Base-by-base conservation (phyloP, 352 stramenopile species). In the Pelagophyceae sp. region DNA sequence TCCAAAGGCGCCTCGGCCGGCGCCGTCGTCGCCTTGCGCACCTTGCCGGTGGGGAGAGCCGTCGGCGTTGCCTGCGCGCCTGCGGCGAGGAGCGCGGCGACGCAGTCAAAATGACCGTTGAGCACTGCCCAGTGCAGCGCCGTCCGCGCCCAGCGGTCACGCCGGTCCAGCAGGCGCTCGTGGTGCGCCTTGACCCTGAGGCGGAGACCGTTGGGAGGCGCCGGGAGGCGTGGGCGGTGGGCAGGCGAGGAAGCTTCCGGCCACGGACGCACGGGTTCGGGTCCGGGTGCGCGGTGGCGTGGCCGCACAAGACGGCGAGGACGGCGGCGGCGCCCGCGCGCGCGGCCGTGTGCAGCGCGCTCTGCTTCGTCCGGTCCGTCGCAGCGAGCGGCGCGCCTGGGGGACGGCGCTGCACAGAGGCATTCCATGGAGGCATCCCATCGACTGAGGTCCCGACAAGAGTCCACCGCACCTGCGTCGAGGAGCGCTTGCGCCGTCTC, bases 91-190 rank as follows among this genome's bases (percentile, higher is more conserved):
- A 79, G 40, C 5, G 76, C 25, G 0, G 17, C 0, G 23, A 51
- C 75, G 64, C 75, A 76, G n/a, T 5, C 38, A 19, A 33, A 20
- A n/a, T 79, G 63, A 0, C 38, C 54, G 38, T 79, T 79, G 23
- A 79, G 37, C 15, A 64, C 63, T 3, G 75, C 61, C 75, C 75
- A 79, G 38, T 79, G 75, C 38, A 79, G 37, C 0, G 75, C 75
- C 0, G 75, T 76, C n/a, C 75, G 61, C 38, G 11, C 37, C 75
- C 75, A 79, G 0, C 75, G 61, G 38, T 79, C 75, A n/a, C 75
- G n/a, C 37, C 75, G 75, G 38, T 51, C 29, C 3, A 79, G 17
- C 2, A 79, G 33, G 45, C 45, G 11, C 45, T 54, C 23, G 11
- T 11, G 45, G 45, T 54, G 11, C 45, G 23, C 45, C 45, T 54